Percentiles rank a stretch among this genome's conserved stretches.
These are phyloP conservation scores for Lavandula angustifolia DNA, from an alignment of 257 asterid species.

Conservation along the genomic window DNA sequence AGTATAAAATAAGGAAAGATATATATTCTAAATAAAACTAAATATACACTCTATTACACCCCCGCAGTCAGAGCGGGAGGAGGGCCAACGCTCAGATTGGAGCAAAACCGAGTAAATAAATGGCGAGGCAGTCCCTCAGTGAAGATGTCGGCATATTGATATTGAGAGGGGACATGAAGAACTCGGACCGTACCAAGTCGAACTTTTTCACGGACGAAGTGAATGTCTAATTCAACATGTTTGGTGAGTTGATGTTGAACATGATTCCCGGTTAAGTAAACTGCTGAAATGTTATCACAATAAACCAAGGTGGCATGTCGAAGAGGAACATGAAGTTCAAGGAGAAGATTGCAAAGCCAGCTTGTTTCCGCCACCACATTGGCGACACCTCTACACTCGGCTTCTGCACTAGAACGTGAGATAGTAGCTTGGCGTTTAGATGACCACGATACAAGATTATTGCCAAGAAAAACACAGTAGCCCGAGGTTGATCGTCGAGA, in stretches of 20 bases:
- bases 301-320: background rate
- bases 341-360: background rate
- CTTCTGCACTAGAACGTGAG: constrained; percentile 5
- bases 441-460: background rate
- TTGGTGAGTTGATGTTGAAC: constrained; percentile 6
- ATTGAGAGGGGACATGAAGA: background rate
- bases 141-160: background rate
- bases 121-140: background rate
- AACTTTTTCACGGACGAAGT: constrained; percentile 10
- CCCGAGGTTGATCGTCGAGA: background rate
- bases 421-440: background rate
- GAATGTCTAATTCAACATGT: constrained; percentile 5
- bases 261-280: background rate
- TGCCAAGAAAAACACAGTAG: background rate
- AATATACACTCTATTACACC: background rate
- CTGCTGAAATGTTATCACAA: constrained; percentile 2
- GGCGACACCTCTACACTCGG: background rate
- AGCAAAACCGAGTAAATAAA: background rate
- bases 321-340: background rate
- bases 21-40: background rate
- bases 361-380: background rate
- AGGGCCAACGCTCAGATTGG: background rate
- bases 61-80: constrained; percentile 7
- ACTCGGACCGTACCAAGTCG: background rate
- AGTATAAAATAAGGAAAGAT: too few species aligned